Evolutionary conservation across 345 rosid genomes (phyloP), one percentile per base, ranked within the genome.

Genomic region (Psidium friedrichsthalianum): DNA sequence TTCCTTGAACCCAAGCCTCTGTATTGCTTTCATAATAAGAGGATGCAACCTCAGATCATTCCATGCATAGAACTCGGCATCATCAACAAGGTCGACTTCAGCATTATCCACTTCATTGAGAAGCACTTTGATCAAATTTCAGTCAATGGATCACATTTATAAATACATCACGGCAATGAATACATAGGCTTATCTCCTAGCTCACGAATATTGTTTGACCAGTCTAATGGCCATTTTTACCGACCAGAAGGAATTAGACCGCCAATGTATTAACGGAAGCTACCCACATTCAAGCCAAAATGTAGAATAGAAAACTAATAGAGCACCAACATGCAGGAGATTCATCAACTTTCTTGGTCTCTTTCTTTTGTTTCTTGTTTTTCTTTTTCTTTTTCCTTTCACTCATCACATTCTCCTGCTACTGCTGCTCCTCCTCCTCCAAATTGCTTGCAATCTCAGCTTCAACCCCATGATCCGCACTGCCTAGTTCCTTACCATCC

Each of bases 11-110:
- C 95, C 95, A 80, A 97, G 96, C 85, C 90, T 90, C 85, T 57
- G 86, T 87, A 97, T 92, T 82, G 98, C 91, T 86, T 91, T 94
- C 98, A 95, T 93, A 86, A 97, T 93, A 57, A 85, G 59, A 82
- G 98, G 96, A 90, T 97, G 98, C 56, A 97, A 94, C 87, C 99
- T 93, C 90, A 95, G 87, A 84, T 90, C 93, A 91, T 91, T 91
- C 99, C 99, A 97, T 56, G 92, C 96, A 92, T 87, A 76, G 87
- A 88, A 95, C 82, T 97, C 94, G 58, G 90, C 84, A 86, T 92
- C 96, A 15, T 89, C 93, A 85, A 90, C 89, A 27, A 87, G 88
- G 83, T 92, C 93, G 83, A 90, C 95, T 78, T 84, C 92, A 85
- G 83, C 88, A 84, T 85, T 82, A 51, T 88, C 92, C 86, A 89